A percentile compares a stretch with the other conserved stretches of the same genome.
phyloP scores from a whole-genome alignment of 164 flowering plant genomes.

The Echeveria elegans region DNA sequence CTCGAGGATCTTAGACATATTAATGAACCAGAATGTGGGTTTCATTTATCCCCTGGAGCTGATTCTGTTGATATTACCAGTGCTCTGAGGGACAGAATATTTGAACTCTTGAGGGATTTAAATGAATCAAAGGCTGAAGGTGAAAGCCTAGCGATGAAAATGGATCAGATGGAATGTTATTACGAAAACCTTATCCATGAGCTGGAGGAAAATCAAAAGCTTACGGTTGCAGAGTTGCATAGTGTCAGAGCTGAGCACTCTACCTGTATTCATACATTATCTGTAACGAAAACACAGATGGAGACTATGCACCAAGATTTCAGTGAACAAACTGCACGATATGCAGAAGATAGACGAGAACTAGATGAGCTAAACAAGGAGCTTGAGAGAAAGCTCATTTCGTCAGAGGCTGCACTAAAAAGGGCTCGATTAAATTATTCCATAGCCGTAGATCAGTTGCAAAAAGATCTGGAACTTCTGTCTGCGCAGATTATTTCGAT shows the following conservation, averaged over 20 bases:
- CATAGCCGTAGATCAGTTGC: slow-evolving; percentile 71
- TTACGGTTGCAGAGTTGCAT: slow-evolving; percentile 73
- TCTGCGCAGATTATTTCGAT: slow-evolving; percentile 87
- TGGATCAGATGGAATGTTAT: slow-evolving; percentile 94
- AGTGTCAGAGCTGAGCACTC: slow-evolving; percentile 76
- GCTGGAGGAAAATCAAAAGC: slow-evolving; percentile 94
- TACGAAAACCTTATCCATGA: slow-evolving; percentile 89
- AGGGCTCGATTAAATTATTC: slow-evolving; percentile 82
- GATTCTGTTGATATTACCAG: slow-evolving; percentile 30
- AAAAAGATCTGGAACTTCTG: slow-evolving; percentile 84
- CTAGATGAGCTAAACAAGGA: slow-evolving; percentile 59
- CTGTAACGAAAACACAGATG: slow-evolving; percentile 60
- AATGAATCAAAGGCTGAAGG: slow-evolving; percentile 72
- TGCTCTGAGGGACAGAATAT: slow-evolving; percentile 41
- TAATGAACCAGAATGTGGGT: slow-evolving; percentile 32
- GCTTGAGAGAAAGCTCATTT: slow-evolving; percentile 65
- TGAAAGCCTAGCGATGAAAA: slow-evolving; percentile 54
- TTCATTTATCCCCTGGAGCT: slow-evolving; percentile 33
- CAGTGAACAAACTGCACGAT: slow-evolving; percentile 45
- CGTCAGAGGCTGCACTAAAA: slow-evolving; percentile 75
- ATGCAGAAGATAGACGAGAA: slow-evolving; percentile 43
- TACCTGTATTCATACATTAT: slow-evolving; percentile 53
- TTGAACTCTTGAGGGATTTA: slow-evolving; percentile 63
- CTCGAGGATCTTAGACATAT: slow-evolving; percentile 31
- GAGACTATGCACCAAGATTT: slow-evolving; percentile 55